phyloP scores from a whole-genome alignment of 75 land plant species.

The Pseudotsuga menziesii region DNA sequence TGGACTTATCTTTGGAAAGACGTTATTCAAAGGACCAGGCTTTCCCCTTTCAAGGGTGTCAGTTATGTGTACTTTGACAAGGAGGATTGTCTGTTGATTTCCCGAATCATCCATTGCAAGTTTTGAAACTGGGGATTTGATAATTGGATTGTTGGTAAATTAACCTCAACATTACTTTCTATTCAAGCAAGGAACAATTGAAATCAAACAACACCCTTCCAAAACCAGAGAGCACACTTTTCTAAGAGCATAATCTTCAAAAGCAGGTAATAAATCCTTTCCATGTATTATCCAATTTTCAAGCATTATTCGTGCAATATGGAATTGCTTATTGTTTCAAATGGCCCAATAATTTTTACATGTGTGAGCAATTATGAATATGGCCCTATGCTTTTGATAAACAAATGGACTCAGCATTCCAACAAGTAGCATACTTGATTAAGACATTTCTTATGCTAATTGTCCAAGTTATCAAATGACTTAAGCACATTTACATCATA shows the following conservation, averaged over 20 bases:
- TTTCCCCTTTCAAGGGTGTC: conserved; percentile 81
- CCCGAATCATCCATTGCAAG: conserved; percentile 80
- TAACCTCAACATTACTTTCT: conserved; percentile 90
- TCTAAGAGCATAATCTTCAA: no score
- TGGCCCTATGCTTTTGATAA: neutral
- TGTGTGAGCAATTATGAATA: neutral
- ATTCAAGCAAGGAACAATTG: conserved; percentile 88
- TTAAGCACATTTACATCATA: conserved; percentile 68
- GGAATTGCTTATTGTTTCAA: no score
- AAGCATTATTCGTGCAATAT: no score
- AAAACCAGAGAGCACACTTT: no score
- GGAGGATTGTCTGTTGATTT: conserved; percentile 15
- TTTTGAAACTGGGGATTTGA: conserved; percentile 82
- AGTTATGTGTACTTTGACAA: conserved; percentile 75
- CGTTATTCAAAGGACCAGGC: conserved; percentile 95
- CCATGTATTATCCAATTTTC: no score
- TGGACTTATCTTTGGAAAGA: conserved; percentile 86
- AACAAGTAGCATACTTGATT: neutral
- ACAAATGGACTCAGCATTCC: neutral
- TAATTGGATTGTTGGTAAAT: conserved; percentile 87
- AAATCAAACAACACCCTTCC: conserved; percentile 96
- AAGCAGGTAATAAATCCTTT: no score
- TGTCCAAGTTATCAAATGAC: conserved; percentile 56
- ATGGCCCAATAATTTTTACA: neutral
- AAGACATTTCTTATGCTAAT: neutral